Evolutionary conservation across 306 rosid species (phyloP).

Genomic region (Medicago lupulina): DNA sequence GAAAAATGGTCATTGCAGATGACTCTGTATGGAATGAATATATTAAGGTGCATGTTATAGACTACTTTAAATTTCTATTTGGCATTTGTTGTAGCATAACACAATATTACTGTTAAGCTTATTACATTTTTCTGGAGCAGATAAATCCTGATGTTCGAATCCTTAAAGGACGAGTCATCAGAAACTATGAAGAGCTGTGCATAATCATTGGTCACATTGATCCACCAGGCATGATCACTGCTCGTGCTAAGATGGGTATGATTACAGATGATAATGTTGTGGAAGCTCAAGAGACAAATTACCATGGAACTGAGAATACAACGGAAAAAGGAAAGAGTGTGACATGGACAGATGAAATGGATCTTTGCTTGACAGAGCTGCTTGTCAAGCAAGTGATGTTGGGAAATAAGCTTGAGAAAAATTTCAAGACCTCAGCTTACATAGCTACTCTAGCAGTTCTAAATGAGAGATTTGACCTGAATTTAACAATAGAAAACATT

Average conservation of each 20-base stretch:
- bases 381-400: slow-evolving; percentile 57
- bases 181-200: slow-evolving; percentile 57
- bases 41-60: slow-evolving; percentile 49
- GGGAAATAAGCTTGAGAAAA: slow-evolving; percentile 63
- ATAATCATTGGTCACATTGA: slow-evolving; percentile 52
- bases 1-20: slow-evolving; percentile 56
- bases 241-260: slow-evolving; percentile 46
- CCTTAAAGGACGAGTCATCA: slow-evolving; percentile 57
- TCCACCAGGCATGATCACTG: slow-evolving; percentile 47
- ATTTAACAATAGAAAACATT: slow-evolving; percentile 56
- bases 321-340: slow-evolving; percentile 46
- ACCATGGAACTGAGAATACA: slow-evolving; percentile 42
- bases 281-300: slow-evolving; percentile 47
- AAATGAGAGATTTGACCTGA: slow-evolving; percentile 57
- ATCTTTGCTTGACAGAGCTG: slow-evolving; percentile 54
- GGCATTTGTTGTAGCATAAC: slow-evolving; percentile 28
- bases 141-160: slow-evolving; percentile 59
- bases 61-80: slow-evolving; percentile 15
- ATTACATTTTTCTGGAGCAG: slow-evolving; percentile 41
- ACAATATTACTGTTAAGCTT: slow-evolving; percentile 10
- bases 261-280: slow-evolving; percentile 44
- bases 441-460: slow-evolving; percentile 48
- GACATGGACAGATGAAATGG: slow-evolving; percentile 65
- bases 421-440: slow-evolving; percentile 57
- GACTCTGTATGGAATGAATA: slow-evolving; percentile 58